Evolutionary conservation across 805 yeast species (phyloP), one percentile per base, ranked within the genome.

Genomic region (Candida ortonii): DNA sequence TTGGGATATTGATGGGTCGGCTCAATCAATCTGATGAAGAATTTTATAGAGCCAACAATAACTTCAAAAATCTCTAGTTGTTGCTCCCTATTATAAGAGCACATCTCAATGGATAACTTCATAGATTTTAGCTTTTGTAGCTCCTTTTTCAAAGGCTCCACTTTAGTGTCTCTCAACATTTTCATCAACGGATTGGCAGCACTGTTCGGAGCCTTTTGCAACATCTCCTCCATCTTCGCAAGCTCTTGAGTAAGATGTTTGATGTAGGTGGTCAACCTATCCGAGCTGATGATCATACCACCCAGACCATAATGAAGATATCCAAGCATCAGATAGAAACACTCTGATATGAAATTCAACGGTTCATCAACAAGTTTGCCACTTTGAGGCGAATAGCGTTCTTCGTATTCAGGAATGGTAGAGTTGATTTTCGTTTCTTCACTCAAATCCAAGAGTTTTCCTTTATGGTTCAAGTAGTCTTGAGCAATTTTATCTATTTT

Each of bases 281-380:
- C 78, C 40, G 77, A 75, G 28, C 66, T 68, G 28, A 76, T 69
- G 38, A 73, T 61, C 0, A 83, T 62, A 31, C 97, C 97, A 16
- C 95, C 95, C 25, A 86, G 65, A 26, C 97, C 98, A 61, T 84
- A 93, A 47, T 90, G 89, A 30, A 86, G 60, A 55, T 82, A 88
- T 0, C 95, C 78, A 33, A 83, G 66, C 5, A 89, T 77, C 36
- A 93, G 57, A 52, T 71, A 93, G 59, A 88, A 93, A 50, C 95
- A 82, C 46, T 90, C 93, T 7, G 96, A 79, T n/a, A 93, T 86
- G 56, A 93, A 93, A 51, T 93, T 90, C 22, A 58, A 30, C 23
- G 53, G 44, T 18, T 71, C 56, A 41, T 58, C 54, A n/a, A 58
- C 53, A 9, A 36, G 22, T 23, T 30, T 33, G 9, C 65, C 55